Evolutionary conservation across 1,139 yeast species (phyloP).

Genomic region (Wickerhamomyces sp.): DNA sequence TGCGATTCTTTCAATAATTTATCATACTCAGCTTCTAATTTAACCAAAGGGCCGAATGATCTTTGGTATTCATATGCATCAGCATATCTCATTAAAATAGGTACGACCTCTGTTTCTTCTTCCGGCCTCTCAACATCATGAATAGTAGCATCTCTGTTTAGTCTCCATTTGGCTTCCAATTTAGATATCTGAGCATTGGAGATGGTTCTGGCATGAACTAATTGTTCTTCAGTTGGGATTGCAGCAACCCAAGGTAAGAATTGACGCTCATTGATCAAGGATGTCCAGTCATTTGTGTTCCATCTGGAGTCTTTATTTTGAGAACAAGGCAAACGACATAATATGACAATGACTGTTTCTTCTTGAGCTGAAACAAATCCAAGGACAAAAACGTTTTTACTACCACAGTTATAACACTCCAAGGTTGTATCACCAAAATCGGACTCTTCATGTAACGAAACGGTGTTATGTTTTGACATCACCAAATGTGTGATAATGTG

Average conservation of each 20-base stretch:
- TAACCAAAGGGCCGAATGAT: slow-evolving; percentile 78
- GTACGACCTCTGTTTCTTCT: slow-evolving; percentile 60
- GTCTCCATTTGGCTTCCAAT: slow-evolving; percentile 80
- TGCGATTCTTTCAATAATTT: slow-evolving; percentile 72
- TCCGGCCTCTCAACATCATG: slow-evolving; percentile 49
- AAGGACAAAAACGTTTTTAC: slow-evolving; percentile 69
- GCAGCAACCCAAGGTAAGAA: slow-evolving; percentile 81
- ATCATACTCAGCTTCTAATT: slow-evolving; percentile 79
- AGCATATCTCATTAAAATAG: slow-evolving; percentile 69
- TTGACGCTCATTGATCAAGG: slow-evolving; percentile 75
- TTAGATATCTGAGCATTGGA: slow-evolving; percentile 64
- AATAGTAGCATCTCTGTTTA: slow-evolving; percentile 63
- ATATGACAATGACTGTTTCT: slow-evolving; percentile 80
- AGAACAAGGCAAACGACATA: slow-evolving; percentile 90
- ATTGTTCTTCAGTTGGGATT: slow-evolving; percentile 62
- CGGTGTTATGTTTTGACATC: slow-evolving; percentile 70
- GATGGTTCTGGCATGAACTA: slow-evolving; percentile 48
- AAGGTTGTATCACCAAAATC: slow-evolving; percentile 80
- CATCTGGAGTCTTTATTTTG: slow-evolving; percentile 69
- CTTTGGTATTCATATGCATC: slow-evolving; percentile 88
- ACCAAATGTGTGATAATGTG: slow-evolving; percentile 88
- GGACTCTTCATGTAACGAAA: slow-evolving; percentile 72
- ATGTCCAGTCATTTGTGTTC: slow-evolving; percentile 89
- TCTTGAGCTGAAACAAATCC: slow-evolving; percentile 89
- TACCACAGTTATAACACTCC: slow-evolving; percentile 92